Evolutionary conservation across 2,329 filamentous ascomycete genomes (phyloP), one percentile per base, ranked within the genome.

Genomic region (Colletotrichum graminicola): DNA sequence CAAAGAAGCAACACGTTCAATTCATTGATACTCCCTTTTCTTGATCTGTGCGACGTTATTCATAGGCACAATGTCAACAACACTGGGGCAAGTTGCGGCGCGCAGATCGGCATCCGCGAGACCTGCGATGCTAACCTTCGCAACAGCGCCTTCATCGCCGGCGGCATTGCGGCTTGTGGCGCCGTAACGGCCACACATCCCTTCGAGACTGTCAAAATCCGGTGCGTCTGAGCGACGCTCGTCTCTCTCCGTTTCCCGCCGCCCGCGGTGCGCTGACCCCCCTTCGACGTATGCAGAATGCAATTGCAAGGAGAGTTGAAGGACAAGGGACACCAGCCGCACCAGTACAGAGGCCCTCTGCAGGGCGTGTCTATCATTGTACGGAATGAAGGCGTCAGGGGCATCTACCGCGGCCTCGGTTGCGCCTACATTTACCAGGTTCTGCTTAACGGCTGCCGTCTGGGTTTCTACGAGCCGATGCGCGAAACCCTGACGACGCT

Each of bases 161-260:
- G 96, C 80, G 96, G 96, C 80, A 93, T 99, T 79, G 96, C 96
- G 79, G 96, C 96, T 75, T 98, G 95, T 84, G 96, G 96, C 79
- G 96, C 96, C 75, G 96, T 99, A 69, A 98, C 95, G 51, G 95
- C 97, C 75, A 98, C 96, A 62, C 96, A 99, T 83, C 95, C 95
- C 68, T 98, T 98, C 84, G 96, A 99, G 84, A 98, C 95, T 16
- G 94, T 99, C 81, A 99, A 99, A 89, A 98, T 98, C 80, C 93
- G 95, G 92, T 95, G 86, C 79, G 87, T 76, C 79, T 54, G 21
- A 49, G 36, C 54, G 56, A 23, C 45, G 51, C 56, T 66, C 51
- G 59, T 21, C 45, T 47, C 14, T 36, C n/a, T 63, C 34, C 45
- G 62, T 56, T 52, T 41, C 61, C 41, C 56, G 70, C 64, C 75